These are phyloP conservation scores for Phytophthora megakarya DNA, from an alignment of 352 stramenopile genomes.

Conservation along the genomic window DNA sequence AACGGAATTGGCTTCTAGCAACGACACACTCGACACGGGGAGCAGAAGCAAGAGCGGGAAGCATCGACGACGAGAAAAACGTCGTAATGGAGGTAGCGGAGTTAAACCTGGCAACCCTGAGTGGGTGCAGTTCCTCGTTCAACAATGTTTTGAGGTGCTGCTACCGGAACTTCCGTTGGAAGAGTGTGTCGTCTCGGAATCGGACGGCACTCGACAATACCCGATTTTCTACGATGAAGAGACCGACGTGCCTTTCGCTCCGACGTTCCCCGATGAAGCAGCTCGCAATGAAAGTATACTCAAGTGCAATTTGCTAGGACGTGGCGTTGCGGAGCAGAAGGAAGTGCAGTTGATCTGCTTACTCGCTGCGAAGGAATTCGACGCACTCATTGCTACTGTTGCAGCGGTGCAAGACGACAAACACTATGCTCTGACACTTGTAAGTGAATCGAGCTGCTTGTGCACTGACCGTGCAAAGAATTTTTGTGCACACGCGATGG, in stretches of 20 bases:
- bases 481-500: constrained; percentile 48
- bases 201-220: constrained; percentile 44
- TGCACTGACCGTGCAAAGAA: constrained; percentile 33
- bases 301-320: constrained; percentile 34
- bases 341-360: constrained; percentile 58
- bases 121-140: constrained; percentile 52
- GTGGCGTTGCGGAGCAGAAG: constrained; percentile 26
- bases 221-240: constrained; percentile 53
- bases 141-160: constrained; percentile 66
- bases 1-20: constrained; percentile 21
- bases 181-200: constrained; percentile 52
- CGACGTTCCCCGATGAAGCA: constrained; percentile 33
- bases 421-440: constrained; percentile 28
- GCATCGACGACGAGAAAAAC: constrained; percentile 23
- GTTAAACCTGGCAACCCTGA: constrained; percentile 29
- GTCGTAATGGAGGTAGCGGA: constrained; percentile 17
- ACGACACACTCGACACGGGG: background rate
- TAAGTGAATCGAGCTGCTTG: constrained; percentile 20
- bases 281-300: constrained; percentile 37
- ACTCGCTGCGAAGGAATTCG: constrained; percentile 56
- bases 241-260: constrained; percentile 35
- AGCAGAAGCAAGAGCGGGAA: constrained; percentile 23
- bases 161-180: constrained; percentile 44
- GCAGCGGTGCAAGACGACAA: constrained; percentile 41
- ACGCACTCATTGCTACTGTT: constrained; percentile 41